These are phyloP conservation scores for Barnettozyma wickerhamii DNA, from an alignment of 805 yeast species.

Conservation along the genomic window DNA sequence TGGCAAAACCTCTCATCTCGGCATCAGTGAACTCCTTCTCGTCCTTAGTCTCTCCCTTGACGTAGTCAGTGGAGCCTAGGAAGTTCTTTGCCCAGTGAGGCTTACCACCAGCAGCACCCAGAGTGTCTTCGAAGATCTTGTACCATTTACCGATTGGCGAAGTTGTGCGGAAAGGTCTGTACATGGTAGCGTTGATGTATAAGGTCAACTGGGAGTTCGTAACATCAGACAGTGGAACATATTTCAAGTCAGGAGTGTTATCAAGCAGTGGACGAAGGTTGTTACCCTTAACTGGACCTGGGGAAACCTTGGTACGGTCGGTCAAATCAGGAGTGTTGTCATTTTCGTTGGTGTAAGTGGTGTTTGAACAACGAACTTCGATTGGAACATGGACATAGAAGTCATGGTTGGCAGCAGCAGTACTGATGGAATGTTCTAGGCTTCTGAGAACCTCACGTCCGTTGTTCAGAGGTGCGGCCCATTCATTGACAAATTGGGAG, in stretches of 20 bases:
- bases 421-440: conserved; percentile 55
- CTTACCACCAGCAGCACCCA: conserved; percentile 78
- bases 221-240: conserved; percentile 41
- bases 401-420: conserved; percentile 55
- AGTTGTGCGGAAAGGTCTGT: conserved; percentile 81
- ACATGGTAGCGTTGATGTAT: conserved; percentile 91
- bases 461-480: conserved; percentile 86
- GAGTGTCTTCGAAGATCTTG: conserved; percentile 71
- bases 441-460: conserved; percentile 70
- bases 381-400: conserved; percentile 93
- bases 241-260: conserved; percentile 64
- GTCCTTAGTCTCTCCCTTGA: conserved; percentile 25
- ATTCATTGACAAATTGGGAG: conserved; percentile 91
- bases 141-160: conserved; percentile 81
- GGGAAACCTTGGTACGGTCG: conserved; percentile 45
- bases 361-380: conserved; percentile 90
- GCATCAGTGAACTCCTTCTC: conserved; percentile 47
- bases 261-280: conserved; percentile 77
- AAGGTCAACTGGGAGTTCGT: conserved; percentile 76
- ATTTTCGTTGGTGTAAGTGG: conserved; percentile 39
- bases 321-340: conserved; percentile 42
- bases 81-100: conserved; percentile 99
- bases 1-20: conserved; percentile 76
- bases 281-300: conserved; percentile 86
- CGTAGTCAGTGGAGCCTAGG: conserved; percentile 48